A percentile compares a stretch with the other conserved stretches of the same genome.
These are phyloP conservation scores for Bolboschoenoplectus hybrid DNA, from an alignment of 202 grass and related monocot species.

Conservation along the genomic window DNA sequence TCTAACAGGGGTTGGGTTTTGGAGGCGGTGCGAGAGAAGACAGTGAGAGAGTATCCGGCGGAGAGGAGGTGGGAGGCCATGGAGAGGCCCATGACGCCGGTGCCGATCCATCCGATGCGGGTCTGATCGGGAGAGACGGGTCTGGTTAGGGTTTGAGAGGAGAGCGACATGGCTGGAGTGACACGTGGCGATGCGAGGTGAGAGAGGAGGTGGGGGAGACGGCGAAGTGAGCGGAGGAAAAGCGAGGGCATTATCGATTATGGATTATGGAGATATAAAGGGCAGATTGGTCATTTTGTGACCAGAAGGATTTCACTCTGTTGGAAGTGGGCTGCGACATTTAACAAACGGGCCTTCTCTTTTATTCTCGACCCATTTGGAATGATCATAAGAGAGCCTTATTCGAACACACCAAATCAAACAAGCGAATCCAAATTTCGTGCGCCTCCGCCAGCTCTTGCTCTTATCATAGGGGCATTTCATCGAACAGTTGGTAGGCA, in stretches of 20 bases:
- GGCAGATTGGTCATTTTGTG: constrained; percentile 30
- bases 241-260: constrained; percentile 44
- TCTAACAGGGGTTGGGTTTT: constrained; percentile 70
- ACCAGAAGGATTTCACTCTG: neutral
- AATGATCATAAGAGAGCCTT: neutral
- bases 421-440: neutral
- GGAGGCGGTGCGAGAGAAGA: constrained; percentile 75
- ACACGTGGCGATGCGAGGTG: constrained; percentile 6
- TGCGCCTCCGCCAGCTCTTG: neutral
- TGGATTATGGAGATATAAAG: constrained; percentile 17
- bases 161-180: constrained; percentile 54
- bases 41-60: constrained; percentile 79
- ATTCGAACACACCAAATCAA: neutral
- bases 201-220: constrained; percentile 19
- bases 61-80: constrained; percentile 88
- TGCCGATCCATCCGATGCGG: constrained; percentile 90
- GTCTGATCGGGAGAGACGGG: constrained; percentile 57
- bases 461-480: constrained; percentile 32
- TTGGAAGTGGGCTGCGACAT: neutral
- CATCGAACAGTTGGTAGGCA: constrained; percentile 49
- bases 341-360: neutral
- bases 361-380: neutral
- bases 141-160: constrained; percentile 17
- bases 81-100: constrained; percentile 88
- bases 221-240: constrained; percentile 45